These are phyloP conservation scores for Acanthamoeba lenticulata DNA, from an alignment of 208 protist genomes.

Conservation along the genomic window DNA sequence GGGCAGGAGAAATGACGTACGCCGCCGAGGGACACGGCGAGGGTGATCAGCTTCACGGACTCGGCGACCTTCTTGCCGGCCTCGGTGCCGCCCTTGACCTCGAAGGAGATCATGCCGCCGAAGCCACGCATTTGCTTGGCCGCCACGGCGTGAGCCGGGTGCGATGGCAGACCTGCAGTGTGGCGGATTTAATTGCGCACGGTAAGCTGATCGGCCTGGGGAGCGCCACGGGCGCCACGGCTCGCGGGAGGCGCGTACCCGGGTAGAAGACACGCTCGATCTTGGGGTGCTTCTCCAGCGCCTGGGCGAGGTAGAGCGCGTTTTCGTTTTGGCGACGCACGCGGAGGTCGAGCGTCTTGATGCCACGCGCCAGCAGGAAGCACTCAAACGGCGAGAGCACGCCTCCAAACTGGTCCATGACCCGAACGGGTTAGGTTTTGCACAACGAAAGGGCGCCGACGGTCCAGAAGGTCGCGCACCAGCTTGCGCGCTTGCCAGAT, in stretches of 20 bases:
- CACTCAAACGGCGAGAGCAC: slow-evolving; percentile 93
- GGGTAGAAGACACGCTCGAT: slow-evolving; percentile 93
- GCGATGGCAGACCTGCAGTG: slow-evolving; percentile 81
- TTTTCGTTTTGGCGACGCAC: slow-evolving; percentile 92
- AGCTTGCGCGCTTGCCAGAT: slow-evolving; percentile 3
- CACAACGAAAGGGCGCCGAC: background rate
- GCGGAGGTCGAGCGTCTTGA: slow-evolving; percentile 94
- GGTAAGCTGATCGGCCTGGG: background rate
- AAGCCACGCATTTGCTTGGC: slow-evolving; percentile 87
- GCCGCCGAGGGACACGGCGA: slow-evolving; percentile 94
- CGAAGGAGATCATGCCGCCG: slow-evolving; percentile 88
- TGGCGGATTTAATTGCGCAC: background rate
- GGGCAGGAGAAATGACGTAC: background rate
- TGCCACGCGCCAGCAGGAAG: slow-evolving; percentile 93
- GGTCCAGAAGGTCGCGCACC: background rate
- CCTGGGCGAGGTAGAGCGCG: slow-evolving; percentile 88
- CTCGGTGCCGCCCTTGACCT: slow-evolving; percentile 76
- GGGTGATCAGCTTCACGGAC: slow-evolving; percentile 91
- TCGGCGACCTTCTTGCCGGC: slow-evolving; percentile 85
- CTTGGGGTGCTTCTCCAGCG: slow-evolving; percentile 83
- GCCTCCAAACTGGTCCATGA: background rate
- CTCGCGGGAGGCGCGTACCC: slow-evolving; percentile 71
- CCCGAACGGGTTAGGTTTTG: background rate
- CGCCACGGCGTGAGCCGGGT: slow-evolving; percentile 90
- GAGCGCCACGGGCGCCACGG: no score